phyloP scores from a whole-genome alignment of 2,329 filamentous ascomycete species.

The Fusarium nisikadoi region DNA sequence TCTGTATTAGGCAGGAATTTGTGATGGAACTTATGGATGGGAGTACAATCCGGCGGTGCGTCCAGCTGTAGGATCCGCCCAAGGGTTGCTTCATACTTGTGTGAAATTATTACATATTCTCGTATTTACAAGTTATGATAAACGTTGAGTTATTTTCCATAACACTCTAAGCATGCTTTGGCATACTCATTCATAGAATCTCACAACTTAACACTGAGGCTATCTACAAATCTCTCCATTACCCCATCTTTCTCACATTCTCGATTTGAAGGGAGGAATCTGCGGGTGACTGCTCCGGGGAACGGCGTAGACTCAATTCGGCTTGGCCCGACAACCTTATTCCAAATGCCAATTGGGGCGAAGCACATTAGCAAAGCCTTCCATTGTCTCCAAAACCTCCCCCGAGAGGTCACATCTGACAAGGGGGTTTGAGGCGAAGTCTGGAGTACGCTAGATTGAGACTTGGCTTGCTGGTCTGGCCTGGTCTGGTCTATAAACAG shows the following conservation, averaged over 20 bases:
- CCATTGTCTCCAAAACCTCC: slow-evolving; percentile 1
- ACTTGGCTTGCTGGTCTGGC: slow-evolving; percentile 13
- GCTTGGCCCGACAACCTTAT: slow-evolving; percentile 39
- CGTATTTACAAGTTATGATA: background rate
- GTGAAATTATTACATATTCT: background rate
- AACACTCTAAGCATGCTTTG: background rate
- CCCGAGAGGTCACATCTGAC: slow-evolving; percentile 5
- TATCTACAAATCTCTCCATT: background rate
- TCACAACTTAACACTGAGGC: background rate
- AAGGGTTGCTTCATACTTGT: background rate
- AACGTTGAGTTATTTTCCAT: background rate
- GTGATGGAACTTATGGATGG: background rate
- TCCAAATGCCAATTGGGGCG: slow-evolving; percentile 31
- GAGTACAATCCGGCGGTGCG: background rate
- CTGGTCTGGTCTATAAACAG: background rate
- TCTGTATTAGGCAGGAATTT: background rate
- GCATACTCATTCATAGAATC: background rate
- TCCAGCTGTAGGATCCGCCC: background rate
- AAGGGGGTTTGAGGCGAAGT: slow-evolving; percentile 13
- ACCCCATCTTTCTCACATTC: slow-evolving; percentile 5
- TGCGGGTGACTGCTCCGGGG: slow-evolving; percentile 1
- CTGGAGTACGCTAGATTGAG: slow-evolving; percentile 17
- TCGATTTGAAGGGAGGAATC: slow-evolving; percentile 17
- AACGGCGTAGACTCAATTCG: slow-evolving; percentile 25
- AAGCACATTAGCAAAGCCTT: slow-evolving; percentile 14